phyloP scores from a whole-genome alignment of 2,329 filamentous ascomycete species.

The Ophiostoma piceae region DNA sequence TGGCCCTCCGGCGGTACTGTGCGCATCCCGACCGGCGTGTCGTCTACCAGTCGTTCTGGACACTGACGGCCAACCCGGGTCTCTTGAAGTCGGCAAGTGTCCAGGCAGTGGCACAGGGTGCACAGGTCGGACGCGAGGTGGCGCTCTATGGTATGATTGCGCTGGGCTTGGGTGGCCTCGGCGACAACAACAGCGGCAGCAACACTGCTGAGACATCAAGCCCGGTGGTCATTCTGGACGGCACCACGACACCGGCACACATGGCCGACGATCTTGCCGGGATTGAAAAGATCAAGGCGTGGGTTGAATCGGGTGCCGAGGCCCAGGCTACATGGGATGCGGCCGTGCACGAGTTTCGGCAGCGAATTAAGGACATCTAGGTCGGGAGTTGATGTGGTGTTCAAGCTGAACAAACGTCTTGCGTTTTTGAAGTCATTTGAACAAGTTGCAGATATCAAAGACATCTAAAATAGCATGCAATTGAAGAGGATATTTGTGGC shows the following conservation, averaged over 20 bases:
- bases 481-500: not conserved
- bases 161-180: constrained; percentile 41
- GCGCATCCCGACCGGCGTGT: constrained; percentile 34
- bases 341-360: constrained; percentile 21
- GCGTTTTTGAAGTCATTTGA: not conserved
- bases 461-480: too few relatives aligned
- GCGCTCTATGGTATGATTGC: constrained; percentile 45
- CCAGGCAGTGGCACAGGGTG: constrained; percentile 41
- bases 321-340: constrained; percentile 19
- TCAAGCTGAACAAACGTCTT: too few relatives aligned
- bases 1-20: constrained; percentile 50
- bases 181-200: constrained; percentile 42
- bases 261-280: constrained; percentile 49
- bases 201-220: not conserved
- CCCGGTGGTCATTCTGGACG: constrained; percentile 26
- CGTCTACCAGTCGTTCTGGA: constrained; percentile 53
- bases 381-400: not conserved
- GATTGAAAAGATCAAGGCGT: constrained; percentile 38
- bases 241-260: constrained; percentile 37
- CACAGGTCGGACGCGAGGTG: constrained; percentile 37
- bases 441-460: not conserved
- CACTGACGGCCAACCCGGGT: constrained; percentile 43
- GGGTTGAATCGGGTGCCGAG: constrained; percentile 31
- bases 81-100: constrained; percentile 42
- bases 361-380: constrained; percentile 10